phyloP scores from a whole-genome alignment of 2,329 filamentous ascomycete genomes.

The Esteya vermicola region DNA sequence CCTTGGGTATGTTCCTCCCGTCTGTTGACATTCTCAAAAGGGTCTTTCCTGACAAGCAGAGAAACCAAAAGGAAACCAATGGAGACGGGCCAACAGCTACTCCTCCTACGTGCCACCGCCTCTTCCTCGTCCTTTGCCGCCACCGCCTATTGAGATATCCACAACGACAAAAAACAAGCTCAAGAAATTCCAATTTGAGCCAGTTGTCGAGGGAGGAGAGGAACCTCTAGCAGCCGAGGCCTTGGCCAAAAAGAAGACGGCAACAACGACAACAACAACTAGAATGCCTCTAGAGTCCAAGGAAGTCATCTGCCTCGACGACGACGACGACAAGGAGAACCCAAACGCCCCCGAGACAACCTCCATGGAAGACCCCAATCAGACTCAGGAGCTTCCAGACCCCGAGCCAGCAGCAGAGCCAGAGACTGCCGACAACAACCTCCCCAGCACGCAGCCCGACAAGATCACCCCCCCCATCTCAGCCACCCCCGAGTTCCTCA shows the following conservation, averaged over 20 bases:
- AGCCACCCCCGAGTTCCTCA: conserved; percentile 11
- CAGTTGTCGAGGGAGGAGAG: too few relatives aligned
- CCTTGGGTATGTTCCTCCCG: conserved; percentile 4
- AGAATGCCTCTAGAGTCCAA: too few relatives aligned
- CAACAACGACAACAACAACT: not conserved
- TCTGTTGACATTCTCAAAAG: conserved; percentile 6
- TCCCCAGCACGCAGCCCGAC: conserved; percentile 7
- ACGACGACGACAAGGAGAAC: conserved; percentile 1
- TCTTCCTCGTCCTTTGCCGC: conserved; percentile 17
- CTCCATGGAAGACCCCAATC: too few relatives aligned
- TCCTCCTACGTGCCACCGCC: conserved; percentile 21
- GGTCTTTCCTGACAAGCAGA: conserved; percentile 7
- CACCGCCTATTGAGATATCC: conserved; percentile 34
- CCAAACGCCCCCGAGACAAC: not conserved
- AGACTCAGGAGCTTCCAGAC: not conserved
- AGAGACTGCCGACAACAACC: conserved; percentile 6
- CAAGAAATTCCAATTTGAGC: conserved; percentile 24
- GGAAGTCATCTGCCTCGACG: too few relatives aligned
- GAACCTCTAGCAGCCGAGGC: not conserved
- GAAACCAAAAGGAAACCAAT: conserved; percentile 24
- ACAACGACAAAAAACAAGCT: conserved; percentile 47
- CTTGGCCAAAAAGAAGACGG: not conserved
- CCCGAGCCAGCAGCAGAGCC: conserved; percentile 5
- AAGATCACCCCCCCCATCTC: conserved; percentile 7
- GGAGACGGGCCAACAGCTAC: conserved; percentile 41